Evolutionary conservation across 2,329 filamentous ascomycete genomes (phyloP).

Genomic region (Ophiostoma populinum): DNA sequence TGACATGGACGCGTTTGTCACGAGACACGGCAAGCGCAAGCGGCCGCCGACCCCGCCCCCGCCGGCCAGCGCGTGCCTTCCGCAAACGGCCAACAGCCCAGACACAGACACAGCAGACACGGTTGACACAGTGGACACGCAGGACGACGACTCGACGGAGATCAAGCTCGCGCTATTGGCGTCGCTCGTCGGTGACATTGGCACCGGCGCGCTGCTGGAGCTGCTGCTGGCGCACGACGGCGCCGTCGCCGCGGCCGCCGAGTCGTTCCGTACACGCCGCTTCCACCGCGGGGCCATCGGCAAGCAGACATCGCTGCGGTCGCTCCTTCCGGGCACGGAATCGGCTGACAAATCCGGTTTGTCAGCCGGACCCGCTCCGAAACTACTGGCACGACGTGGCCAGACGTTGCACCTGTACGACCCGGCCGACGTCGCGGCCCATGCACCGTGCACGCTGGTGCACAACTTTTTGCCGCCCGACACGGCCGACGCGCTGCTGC

Average conservation of each 20-base stretch:
- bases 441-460: slow-evolving; percentile 83
- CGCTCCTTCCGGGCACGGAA: slow-evolving; percentile 10
- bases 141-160: slow-evolving; percentile 68
- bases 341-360: slow-evolving; percentile 19
- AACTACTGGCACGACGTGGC: slow-evolving; percentile 46
- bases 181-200: slow-evolving; percentile 42
- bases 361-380: slow-evolving; percentile 6
- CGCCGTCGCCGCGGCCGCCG: slow-evolving; percentile 48
- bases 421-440: slow-evolving; percentile 58
- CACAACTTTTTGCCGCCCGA: slow-evolving; percentile 69
- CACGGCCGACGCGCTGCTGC: slow-evolving; percentile 56
- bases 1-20: slow-evolving; percentile 46
- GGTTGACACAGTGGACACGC: no score
- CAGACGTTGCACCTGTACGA: slow-evolving; percentile 71
- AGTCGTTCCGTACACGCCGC: slow-evolving; percentile 27
- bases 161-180: slow-evolving; percentile 71
- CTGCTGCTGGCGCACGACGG: slow-evolving; percentile 63
- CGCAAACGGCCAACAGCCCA: neutral
- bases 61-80: neutral
- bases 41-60: slow-evolving; percentile 9
- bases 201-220: slow-evolving; percentile 57
- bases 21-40: slow-evolving; percentile 32
- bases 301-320: slow-evolving; percentile 45
- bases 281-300: slow-evolving; percentile 21
- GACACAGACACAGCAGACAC: slow-evolving; percentile 31